phyloP scores from a whole-genome alignment of 345 rosid species.

The Orychophragmus violaceus region DNA sequence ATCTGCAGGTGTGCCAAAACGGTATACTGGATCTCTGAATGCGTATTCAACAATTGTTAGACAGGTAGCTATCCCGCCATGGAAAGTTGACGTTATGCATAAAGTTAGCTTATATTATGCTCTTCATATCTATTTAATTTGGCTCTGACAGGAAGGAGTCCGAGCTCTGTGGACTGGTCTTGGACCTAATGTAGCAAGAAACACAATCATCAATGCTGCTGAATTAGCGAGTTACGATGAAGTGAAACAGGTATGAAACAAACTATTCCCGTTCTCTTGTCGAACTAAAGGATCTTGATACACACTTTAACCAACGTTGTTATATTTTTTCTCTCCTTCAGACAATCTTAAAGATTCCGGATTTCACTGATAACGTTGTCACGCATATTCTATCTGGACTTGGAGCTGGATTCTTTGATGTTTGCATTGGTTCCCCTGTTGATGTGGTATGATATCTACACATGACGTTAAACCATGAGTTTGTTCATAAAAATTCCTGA shows the following conservation, averaged over 20 bases:
- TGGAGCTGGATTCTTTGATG: constrained; percentile 95
- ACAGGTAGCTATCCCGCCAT: constrained; percentile 51
- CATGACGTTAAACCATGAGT: not conserved
- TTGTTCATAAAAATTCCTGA: not conserved
- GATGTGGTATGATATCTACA: constrained; percentile 70
- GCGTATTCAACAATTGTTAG: constrained; percentile 88
- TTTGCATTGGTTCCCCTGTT: constrained; percentile 94
- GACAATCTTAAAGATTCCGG: constrained; percentile 89
- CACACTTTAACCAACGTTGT: not conserved
- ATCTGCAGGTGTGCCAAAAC: constrained; percentile 86
- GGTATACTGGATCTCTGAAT: constrained; percentile 83
- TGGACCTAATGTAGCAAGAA: constrained; percentile 87
- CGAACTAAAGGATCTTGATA: not conserved
- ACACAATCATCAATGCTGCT: constrained; percentile 95
- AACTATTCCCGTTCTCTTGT: constrained; percentile 1
- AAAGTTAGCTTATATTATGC: not conserved
- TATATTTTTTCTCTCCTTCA: constrained; percentile 33
- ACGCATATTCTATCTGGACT: constrained; percentile 90
- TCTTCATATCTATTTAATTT: constrained; percentile 6
- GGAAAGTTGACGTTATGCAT: constrained; percentile 8
- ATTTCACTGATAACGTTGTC: constrained; percentile 80
- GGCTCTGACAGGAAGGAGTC: constrained; percentile 70
- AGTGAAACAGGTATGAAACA: constrained; percentile 62
- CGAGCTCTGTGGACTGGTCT: constrained; percentile 92
- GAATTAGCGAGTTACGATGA: constrained; percentile 96